A percentile compares a stretch with the other conserved stretches of the same genome.
These are phyloP conservation scores for Pleomassaria siparia DNA, from an alignment of 2,329 filamentous ascomycete species.

Conservation along the genomic window DNA sequence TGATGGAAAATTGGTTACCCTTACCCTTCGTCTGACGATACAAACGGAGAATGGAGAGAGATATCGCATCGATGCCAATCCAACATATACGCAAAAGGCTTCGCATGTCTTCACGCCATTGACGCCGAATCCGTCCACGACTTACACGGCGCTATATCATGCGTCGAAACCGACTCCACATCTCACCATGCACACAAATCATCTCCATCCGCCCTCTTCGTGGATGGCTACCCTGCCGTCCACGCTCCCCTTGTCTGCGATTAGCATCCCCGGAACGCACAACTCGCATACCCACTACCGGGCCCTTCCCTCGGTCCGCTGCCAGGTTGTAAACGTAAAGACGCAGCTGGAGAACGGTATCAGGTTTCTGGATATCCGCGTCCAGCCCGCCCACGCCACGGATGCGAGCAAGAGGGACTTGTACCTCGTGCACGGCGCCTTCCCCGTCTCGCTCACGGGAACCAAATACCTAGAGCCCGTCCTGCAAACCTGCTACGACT, in stretches of 20 bases:
- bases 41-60: constrained; percentile 59
- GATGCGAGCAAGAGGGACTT: constrained; percentile 66
- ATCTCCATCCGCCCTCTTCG: constrained; percentile 60
- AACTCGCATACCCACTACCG: constrained; percentile 85
- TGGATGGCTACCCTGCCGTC: constrained; percentile 83
- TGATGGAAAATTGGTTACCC: constrained; percentile 17
- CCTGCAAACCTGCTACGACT: constrained; percentile 69
- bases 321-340: constrained; percentile 76
- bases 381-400: constrained; percentile 64
- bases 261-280: constrained; percentile 94
- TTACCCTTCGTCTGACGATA: constrained; percentile 69
- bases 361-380: constrained; percentile 89
- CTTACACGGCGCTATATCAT: constrained; percentile 48
- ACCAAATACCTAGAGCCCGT: constrained; percentile 76
- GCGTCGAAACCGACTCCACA: constrained; percentile 46
- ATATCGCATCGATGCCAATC: constrained; percentile 67
- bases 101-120: constrained; percentile 44
- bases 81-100: constrained; percentile 57
- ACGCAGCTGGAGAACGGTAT: constrained; percentile 87
- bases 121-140: constrained; percentile 40
- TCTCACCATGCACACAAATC: constrained; percentile 30
- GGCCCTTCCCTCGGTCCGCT: constrained; percentile 88
- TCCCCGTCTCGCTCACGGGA: constrained; percentile 83
- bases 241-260: constrained; percentile 70
- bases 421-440: constrained; percentile 83